Evolutionary conservation across 108 stramenopile species (phyloP).

Genomic region (Skeletonema grethae): DNA sequence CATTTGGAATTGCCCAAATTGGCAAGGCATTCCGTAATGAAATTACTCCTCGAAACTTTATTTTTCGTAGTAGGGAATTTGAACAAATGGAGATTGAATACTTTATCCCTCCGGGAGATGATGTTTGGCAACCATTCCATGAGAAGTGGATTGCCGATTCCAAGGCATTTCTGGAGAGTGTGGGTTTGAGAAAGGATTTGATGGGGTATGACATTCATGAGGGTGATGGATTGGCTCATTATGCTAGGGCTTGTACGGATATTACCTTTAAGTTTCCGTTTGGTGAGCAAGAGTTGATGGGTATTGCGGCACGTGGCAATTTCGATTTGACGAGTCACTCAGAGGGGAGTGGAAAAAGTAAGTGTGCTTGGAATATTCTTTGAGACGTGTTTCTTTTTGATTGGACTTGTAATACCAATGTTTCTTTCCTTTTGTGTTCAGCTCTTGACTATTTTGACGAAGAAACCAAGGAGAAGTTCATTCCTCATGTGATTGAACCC

Average conservation of each 20-base stretch:
- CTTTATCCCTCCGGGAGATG: constrained; percentile 89
- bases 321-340: constrained; percentile 94
- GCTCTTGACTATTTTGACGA: constrained; percentile 94
- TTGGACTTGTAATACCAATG: not conserved
- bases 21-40: constrained; percentile 99
- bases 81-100: constrained; percentile 99
- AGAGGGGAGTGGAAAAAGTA: constrained; percentile 86
- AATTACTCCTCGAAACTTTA: constrained; percentile 96
- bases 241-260: constrained; percentile 96
- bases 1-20: constrained; percentile 96
- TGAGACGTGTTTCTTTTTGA: not conserved
- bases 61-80: constrained; percentile 97
- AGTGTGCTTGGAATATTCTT: constrained; percentile 2
- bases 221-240: constrained; percentile 94
- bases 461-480: constrained; percentile 88
- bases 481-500: constrained; percentile 97
- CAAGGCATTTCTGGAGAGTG: constrained; percentile 65
- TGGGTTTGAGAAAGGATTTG: constrained; percentile 85
- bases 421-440: constrained; percentile 18
- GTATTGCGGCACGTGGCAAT: constrained; percentile 96
- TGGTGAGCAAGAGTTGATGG: constrained; percentile 95
- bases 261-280: constrained; percentile 96
- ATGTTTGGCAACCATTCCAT: constrained; percentile 83
- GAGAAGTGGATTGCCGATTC: constrained; percentile 86
- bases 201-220: constrained; percentile 93